A percentile compares a stretch with the other conserved stretches of the same genome.
These are phyloP conservation scores for Angophora floribunda DNA, from an alignment of 345 rosid species.

Conservation along the genomic window DNA sequence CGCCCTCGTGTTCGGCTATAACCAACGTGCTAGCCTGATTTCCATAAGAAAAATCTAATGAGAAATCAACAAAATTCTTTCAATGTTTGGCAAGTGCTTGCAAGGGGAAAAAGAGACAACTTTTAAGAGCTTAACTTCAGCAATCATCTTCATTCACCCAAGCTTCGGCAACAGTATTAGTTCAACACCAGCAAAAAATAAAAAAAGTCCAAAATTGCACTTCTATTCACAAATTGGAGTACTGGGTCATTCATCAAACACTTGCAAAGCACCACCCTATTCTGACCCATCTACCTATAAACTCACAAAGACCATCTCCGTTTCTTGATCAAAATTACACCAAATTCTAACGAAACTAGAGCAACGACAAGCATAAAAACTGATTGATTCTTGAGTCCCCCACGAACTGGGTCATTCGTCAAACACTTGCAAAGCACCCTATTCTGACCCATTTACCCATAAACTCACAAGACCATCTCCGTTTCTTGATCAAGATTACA, in stretches of 20 bases:
- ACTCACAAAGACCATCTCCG: not conserved
- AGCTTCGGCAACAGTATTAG: not conserved
- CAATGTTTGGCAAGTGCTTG: not conserved
- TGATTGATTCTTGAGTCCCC: not conserved
- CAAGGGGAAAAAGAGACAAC: not conserved
- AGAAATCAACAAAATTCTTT: not conserved
- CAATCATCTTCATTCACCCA: not conserved
- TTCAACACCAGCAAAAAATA: not conserved
- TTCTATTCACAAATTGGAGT: not conserved
- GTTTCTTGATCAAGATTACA: not conserved
- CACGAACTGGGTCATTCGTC: not conserved
- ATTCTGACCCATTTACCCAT: not conserved
- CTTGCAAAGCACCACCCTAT: not conserved
- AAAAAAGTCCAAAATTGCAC: not conserved
- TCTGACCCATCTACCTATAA: not conserved
- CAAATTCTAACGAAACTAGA: not conserved
- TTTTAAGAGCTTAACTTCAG: not conserved
- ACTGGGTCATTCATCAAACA: not conserved
- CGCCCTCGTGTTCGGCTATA: constrained; percentile 74
- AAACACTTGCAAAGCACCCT: not conserved
- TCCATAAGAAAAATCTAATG: not conserved
- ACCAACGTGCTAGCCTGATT: constrained; percentile 66
- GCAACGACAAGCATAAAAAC: not conserved
- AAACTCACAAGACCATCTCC: not conserved
- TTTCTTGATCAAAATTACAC: not conserved